These are phyloP conservation scores for Leersia perrieri DNA, from an alignment of 176 grass and related monocot species.

Conservation along the genomic window DNA sequence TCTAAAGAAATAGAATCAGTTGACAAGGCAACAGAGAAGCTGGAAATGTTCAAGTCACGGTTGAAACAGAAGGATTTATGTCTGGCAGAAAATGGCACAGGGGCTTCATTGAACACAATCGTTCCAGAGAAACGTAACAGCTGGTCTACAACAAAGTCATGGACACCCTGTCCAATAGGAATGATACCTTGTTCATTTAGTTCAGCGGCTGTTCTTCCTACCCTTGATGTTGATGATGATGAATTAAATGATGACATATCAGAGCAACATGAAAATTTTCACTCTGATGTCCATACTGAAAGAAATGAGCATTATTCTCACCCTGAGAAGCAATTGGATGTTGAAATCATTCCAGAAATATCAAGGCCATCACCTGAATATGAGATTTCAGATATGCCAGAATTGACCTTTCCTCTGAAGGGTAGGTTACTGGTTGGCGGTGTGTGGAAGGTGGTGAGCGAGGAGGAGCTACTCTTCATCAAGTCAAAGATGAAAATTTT, in stretches of 20 bases:
- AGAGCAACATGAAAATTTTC: constrained; percentile 27
- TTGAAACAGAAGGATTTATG: constrained; percentile 11
- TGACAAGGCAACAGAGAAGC: constrained; percentile 40
- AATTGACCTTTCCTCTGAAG: constrained; percentile 33
- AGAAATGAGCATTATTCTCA: constrained; percentile 6
- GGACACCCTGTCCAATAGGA: constrained; percentile 78
- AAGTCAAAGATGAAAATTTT: constrained; percentile 39
- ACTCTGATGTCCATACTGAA: constrained; percentile 30
- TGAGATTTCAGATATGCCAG: constrained; percentile 28
- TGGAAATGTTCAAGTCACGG: constrained; percentile 53
- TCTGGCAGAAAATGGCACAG: not conserved
- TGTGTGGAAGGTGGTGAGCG: constrained; percentile 49
- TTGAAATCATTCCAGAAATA: constrained; percentile 35
- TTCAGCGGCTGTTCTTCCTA: constrained; percentile 73
- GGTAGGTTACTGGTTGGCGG: constrained; percentile 58
- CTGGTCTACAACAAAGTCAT: constrained; percentile 67
- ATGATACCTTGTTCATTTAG: constrained; percentile 91
- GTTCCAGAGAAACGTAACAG: constrained; percentile 26
- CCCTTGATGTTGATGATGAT: constrained; percentile 37
- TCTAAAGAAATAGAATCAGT: constrained; percentile 44
- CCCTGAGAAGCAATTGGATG: constrained; percentile 15
- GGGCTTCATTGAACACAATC: constrained; percentile 9
- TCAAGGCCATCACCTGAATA: constrained; percentile 26
- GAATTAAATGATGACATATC: not conserved
- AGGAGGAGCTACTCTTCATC: constrained; percentile 56